A percentile compares a stretch with the other conserved stretches of the same genome.
Conservation (phyloP, 2,329 filamentous ascomycete genomes). For the Cytospora piceae region DNA sequence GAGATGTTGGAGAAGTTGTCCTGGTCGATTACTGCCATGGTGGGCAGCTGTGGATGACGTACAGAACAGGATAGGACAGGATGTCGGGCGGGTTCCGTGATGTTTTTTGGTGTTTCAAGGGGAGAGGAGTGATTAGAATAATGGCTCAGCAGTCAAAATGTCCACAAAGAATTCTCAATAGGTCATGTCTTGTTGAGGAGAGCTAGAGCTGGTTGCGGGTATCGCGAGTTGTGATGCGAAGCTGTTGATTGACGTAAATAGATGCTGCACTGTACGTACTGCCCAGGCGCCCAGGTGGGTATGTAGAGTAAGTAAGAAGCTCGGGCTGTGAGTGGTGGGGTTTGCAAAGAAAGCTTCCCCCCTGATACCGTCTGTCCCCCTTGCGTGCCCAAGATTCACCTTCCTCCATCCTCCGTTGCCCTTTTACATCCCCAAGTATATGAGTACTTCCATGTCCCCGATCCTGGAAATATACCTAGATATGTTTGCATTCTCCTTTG, state of each 20-base stretch:
- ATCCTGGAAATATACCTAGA: not conserved
- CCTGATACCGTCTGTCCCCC: not conserved
- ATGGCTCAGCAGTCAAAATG: not conserved
- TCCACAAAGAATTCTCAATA: not conserved
- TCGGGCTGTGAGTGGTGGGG: slow-evolving; percentile 4
- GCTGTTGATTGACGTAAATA: not conserved
- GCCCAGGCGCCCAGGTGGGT: not conserved
- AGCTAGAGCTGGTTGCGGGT: not conserved
- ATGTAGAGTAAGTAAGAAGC: too few species aligned
- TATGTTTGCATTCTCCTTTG: too few species aligned
- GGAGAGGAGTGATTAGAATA: not conserved
- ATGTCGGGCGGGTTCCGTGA: not conserved
- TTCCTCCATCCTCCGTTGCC: not conserved
- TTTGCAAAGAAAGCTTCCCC: slow-evolving; percentile 14
- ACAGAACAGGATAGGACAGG: not conserved
- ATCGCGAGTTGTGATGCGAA: not conserved
- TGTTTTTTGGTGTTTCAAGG: not conserved
- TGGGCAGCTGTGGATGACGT: slow-evolving; percentile 22
- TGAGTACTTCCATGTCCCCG: too few species aligned
- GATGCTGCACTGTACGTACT: slow-evolving; percentile 7
- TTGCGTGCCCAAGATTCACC: not conserved
- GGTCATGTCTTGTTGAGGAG: not conserved
- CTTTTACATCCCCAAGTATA: too few species aligned
- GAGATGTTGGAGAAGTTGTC: slow-evolving; percentile 83
- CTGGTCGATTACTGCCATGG: slow-evolving; percentile 55